A percentile compares a stretch with the other conserved stretches of the same genome.
phyloP scores from a whole-genome alignment of 768 basidiomycete species.

The Suillus ampliporus region DNA sequence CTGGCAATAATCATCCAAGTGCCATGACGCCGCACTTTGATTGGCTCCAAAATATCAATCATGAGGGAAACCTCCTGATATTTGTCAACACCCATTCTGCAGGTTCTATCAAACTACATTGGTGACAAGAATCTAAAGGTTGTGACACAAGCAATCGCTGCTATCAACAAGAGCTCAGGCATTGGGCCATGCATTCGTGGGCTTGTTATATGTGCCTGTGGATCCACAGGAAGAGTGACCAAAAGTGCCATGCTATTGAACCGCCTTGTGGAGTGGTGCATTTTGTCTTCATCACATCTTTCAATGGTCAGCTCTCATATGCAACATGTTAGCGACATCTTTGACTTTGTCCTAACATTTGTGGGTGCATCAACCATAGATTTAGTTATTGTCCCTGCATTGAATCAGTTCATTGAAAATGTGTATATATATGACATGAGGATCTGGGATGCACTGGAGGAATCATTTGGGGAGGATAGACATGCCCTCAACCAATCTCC shows the following conservation, averaged over 20 bases:
- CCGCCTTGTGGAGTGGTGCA: no score
- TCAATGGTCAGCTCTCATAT: no score
- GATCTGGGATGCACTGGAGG: background rate
- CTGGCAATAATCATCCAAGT: background rate
- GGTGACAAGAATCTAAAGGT: background rate
- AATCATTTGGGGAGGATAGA: constrained; percentile 6
- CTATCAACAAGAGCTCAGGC: background rate
- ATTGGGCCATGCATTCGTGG: background rate
- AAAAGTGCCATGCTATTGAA: no score
- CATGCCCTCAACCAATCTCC: background rate
- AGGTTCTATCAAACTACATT: background rate
- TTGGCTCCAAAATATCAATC: background rate
- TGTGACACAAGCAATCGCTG: background rate
- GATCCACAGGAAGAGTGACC: background rate
- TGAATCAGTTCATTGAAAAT: constrained; percentile 4
- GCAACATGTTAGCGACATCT: background rate
- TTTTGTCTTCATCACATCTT: no score
- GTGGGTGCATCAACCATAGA: background rate
- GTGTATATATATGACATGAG: constrained; percentile 8
- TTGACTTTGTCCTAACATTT: constrained; percentile 8
- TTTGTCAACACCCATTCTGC: background rate
- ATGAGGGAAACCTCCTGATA: background rate
- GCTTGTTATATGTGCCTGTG: background rate
- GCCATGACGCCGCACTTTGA: background rate
- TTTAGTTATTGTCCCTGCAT: background rate